phyloP scores from a whole-genome alignment of 2,329 filamentous ascomycete species.

The Neopestalotiopsis rosae region DNA sequence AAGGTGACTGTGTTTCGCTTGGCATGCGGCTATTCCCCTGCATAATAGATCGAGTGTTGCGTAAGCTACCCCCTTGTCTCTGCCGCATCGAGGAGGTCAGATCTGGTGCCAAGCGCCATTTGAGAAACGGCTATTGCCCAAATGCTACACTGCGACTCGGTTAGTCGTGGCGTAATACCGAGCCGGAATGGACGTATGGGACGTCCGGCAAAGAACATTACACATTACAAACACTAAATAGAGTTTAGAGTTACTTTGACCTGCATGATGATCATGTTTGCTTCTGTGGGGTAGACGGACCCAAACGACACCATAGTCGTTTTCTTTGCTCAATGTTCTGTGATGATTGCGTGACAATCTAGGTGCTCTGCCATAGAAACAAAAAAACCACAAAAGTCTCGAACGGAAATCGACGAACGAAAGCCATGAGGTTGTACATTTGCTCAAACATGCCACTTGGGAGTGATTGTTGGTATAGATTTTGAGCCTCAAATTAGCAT shows the following conservation, averaged over 20 bases:
- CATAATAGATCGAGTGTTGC: constrained; percentile 4
- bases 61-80: not conserved
- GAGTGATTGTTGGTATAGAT: no score
- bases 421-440: no score
- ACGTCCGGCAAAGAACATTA: not conserved
- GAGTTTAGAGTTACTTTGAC: not conserved
- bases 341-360: not conserved
- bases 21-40: constrained; percentile 7
- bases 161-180: not conserved
- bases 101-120: not conserved
- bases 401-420: no score
- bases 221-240: not conserved
- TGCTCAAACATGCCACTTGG: not conserved
- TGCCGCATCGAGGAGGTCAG: constrained; percentile 12
- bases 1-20: constrained; percentile 13
- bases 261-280: not conserved
- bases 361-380: no score
- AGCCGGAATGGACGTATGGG: not conserved
- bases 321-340: not conserved
- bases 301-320: no score
- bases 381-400: no score
- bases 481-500: not conserved
- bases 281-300: not conserved
- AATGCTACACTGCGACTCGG: not conserved
- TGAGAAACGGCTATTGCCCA: not conserved